Evolutionary conservation across 495 filamentous ascomycete species (phyloP), one percentile per base, ranked within the genome.

Genomic region (Cryomyces minteri): DNA sequence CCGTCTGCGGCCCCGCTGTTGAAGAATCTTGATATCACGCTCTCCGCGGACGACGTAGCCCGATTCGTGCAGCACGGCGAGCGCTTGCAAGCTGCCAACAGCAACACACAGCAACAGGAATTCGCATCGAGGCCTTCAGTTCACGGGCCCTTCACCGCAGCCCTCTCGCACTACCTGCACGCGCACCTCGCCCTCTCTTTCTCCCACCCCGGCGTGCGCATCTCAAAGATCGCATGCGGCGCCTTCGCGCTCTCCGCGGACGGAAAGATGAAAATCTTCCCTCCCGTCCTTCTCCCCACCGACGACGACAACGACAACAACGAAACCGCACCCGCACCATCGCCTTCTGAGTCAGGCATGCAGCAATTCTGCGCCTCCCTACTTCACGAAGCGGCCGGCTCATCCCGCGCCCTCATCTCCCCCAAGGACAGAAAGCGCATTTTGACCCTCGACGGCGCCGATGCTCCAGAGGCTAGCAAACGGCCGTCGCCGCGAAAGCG

Each of bases 11-110:
- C 50, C 6, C 45, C 48, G 2, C 30, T 51, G 8, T 54, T 62
- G 29, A 57, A 53, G 33, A 51, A 47, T 33, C 45, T 62, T 12
- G 58, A 62, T 40, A 49, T 62, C 34, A 50, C 49, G n/a, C 54
- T 61, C 14, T 43, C 56, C 0, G 32, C 43, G 9, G 43, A 44
- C 6, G 60, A 62, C 44, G 31, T 61, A 29, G 39, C 49, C 18
- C 32, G 44, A 6, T 62, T 62, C 45, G 18, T 56, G 11, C 32
- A 10, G 6, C 47, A 47, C 5, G 57, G 58, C 5, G 4, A 45
- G 25, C 28, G 41, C 9, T 3, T 37, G 1, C 8, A 12, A 9
- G 11, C 30, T 11, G 8, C 14, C 5, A 6, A n/a, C 30, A n/a
- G 33, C 29, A 12, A 12, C 8, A 1, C 1, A 1, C 10, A 41